phyloP scores from a whole-genome alignment of 108 stramenopile genomes.

The Fragilariopsis cylindrus region DNA sequence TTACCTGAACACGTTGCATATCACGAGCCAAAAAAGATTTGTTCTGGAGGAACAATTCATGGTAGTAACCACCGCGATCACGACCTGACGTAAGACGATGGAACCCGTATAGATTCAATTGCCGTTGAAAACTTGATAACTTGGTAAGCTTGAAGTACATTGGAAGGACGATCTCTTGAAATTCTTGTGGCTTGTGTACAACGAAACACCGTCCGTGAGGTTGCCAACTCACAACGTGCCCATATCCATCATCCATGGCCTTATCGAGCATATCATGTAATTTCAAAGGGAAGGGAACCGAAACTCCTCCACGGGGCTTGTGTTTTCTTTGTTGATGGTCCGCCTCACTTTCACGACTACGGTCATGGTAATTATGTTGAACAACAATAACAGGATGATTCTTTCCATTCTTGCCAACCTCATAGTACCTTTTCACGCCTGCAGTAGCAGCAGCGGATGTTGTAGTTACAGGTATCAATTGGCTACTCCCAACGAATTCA shows the following conservation, averaged over 20 bases:
- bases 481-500: too few relatives aligned
- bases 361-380: slow-evolving; percentile 78
- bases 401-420: slow-evolving; percentile 15
- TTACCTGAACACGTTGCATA: slow-evolving; percentile 78
- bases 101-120: slow-evolving; percentile 93
- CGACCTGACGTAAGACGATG: slow-evolving; percentile 68
- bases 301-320: slow-evolving; percentile 56
- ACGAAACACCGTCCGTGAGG: slow-evolving; percentile 87
- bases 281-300: slow-evolving; percentile 69
- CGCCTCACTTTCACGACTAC: slow-evolving; percentile 49
- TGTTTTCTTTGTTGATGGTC: slow-evolving; percentile 14
- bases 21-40: slow-evolving; percentile 57
- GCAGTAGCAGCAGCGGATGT: too few relatives aligned
- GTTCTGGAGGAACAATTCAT: slow-evolving; percentile 76
- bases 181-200: slow-evolving; percentile 85
- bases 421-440: background rate
- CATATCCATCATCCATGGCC: slow-evolving; percentile 53
- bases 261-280: slow-evolving; percentile 74
- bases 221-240: slow-evolving; percentile 81
- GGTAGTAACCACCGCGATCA: slow-evolving; percentile 75
- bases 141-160: slow-evolving; percentile 88
- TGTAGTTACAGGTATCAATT: too few relatives aligned
- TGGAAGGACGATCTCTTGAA: slow-evolving; percentile 75
- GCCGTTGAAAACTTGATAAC: slow-evolving; percentile 89
- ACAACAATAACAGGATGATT: slow-evolving; percentile 31